Percentiles rank a stretch among this genome's conserved stretches.
These are phyloP conservation scores for Populus hybrid DNA, from an alignment of 441 rosid genomes.

Conservation along the genomic window DNA sequence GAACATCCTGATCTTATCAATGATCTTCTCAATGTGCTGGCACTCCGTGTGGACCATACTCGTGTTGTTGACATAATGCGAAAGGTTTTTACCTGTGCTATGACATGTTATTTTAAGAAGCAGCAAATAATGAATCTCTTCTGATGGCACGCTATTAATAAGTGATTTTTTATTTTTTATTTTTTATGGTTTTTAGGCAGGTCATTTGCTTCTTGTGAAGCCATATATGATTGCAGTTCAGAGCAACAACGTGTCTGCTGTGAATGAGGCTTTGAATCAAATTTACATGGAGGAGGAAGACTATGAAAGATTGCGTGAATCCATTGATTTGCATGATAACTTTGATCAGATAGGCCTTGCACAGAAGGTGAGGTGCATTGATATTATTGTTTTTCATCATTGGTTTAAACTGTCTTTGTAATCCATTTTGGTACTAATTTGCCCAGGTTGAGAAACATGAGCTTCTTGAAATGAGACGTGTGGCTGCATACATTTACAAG, in stretches of 20 bases:
- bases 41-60: too few relatives aligned
- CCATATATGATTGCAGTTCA: conserved; percentile 97
- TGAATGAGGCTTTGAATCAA: conserved; percentile 92
- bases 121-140: background rate
- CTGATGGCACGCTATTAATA: conserved; percentile 7
- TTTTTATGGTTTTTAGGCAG: conserved; percentile 55
- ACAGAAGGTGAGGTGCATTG: conserved; percentile 51
- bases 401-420: background rate
- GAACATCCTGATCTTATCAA: too few relatives aligned
- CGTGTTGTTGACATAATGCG: too few relatives aligned
- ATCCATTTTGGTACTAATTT: background rate
- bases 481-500: conserved; percentile 97
- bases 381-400: background rate
- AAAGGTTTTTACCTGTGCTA: conserved; percentile 2
- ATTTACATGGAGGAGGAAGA: conserved; percentile 95
- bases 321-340: conserved; percentile 82
- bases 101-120: background rate
- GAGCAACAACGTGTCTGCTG: conserved; percentile 95
- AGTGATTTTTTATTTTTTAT: background rate
- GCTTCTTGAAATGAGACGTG: conserved; percentile 99
- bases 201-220: conserved; percentile 92
- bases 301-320: conserved; percentile 91
- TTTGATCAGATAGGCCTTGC: conserved; percentile 90
- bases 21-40: too few relatives aligned
- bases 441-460: conserved; percentile 95